Percentiles rank a stretch among this genome's conserved stretches.
Evolutionary conservation across 1,284 basidiomycete species (phyloP).

Genomic region (Peniophora sp.): DNA sequence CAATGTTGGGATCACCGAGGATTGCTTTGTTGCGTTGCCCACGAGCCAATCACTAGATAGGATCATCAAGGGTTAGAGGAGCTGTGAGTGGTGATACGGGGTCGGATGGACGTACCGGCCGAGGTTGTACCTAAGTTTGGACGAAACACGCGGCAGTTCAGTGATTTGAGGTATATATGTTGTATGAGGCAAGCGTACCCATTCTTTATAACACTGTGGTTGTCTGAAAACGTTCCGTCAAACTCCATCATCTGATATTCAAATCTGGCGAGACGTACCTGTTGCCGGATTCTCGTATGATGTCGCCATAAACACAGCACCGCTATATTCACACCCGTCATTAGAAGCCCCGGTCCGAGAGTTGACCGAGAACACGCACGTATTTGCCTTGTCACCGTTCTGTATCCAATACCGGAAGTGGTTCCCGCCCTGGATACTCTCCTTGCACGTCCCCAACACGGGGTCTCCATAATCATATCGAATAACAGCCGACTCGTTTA

Average conservation of each 20-base stretch:
- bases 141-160: no score
- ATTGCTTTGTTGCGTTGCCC: conserved; percentile 64
- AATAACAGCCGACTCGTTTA: conserved; percentile 1
- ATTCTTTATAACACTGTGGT: conserved; percentile 49
- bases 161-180: no score
- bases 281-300: conserved; percentile 68
- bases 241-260: background rate
- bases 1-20: conserved; percentile 40
- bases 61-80: conserved; percentile 1
- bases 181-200: conserved; percentile 32
- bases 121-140: conserved; percentile 42
- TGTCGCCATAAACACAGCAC: conserved; percentile 79
- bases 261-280: conserved; percentile 1
- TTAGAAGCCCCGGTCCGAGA: background rate
- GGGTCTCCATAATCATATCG: background rate
- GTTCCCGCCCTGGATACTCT: conserved; percentile 83
- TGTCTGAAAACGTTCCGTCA: conserved; percentile 17
- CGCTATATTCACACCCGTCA: conserved; percentile 28
- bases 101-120: conserved; percentile 30
- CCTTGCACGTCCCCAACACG: conserved; percentile 71
- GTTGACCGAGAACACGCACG: conserved; percentile 24
- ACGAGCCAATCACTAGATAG: conserved; percentile 66
- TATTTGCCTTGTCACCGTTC: conserved; percentile 53
- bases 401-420: conserved; percentile 92
- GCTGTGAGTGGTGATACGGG: background rate